Evolutionary conservation across 2,329 filamentous ascomycete species (phyloP), one percentile per base, ranked within the genome.

Genomic region (Polytolypa hystricis): DNA sequence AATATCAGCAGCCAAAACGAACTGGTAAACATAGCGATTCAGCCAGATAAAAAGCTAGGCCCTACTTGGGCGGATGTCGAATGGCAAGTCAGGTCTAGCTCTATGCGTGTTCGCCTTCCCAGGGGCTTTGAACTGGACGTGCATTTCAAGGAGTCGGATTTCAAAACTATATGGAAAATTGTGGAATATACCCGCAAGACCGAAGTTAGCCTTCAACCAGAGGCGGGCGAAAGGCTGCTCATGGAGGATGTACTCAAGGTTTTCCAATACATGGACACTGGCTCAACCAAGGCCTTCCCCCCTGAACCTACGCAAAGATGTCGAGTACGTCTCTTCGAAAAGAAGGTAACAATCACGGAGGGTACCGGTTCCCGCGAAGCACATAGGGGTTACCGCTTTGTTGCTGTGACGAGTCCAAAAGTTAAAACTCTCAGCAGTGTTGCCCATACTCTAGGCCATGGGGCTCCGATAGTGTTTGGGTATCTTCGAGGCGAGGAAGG

Each of bases 161-260:
- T 82, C 62, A 74, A 79, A 42, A 77, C 74, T 43, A 61, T 93
- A 8, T 87, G 80, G 75, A 81, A 77, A 48, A 84, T 93, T 58
- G 84, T 86, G 46, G 84, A 93, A 41, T 89, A 93, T 54, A 84
- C 81, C 17, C 73, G 72, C 45, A 84, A 82, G 49, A 75, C 89
- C 2, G 80, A 86, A 51, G 69, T 71, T 17, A 82, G 76, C 35
- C 66, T 93, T 28, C 75, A 76, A 23, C 75, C 78, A 5, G 72
- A 76, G 27, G 67, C 69, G 19, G 81, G 84, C 35, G 87, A 95
- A 59, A 67, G 66, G 2, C 59, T 81, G 38, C 67, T 81, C 2
- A 85, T 84, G 53, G 75, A 79, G 48, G 71, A 74, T 5, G 77
- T 73, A 1, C 63, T 94, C 6, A 74, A 75, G 30, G 73, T 79